Evolutionary conservation across 139 green algal species (phyloP).

Genomic region (Chlamydomonas asymmetrica): DNA sequence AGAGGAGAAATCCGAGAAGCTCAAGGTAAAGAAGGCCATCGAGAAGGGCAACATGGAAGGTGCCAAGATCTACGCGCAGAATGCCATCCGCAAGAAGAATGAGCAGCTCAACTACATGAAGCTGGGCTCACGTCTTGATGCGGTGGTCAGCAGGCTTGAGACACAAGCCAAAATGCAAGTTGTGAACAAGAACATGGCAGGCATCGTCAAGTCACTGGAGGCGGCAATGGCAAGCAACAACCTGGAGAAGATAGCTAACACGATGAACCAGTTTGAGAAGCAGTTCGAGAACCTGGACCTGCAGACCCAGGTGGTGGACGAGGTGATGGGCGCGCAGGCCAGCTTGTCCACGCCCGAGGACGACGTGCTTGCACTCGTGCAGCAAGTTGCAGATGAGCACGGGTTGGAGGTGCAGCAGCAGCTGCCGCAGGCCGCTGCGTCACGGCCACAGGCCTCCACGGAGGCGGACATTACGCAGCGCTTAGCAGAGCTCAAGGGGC

Average conservation of each 20-base stretch:
- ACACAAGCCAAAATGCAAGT: constrained; percentile 87
- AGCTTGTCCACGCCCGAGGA: constrained; percentile 91
- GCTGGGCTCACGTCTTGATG: constrained; percentile 88
- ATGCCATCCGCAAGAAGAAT: constrained; percentile 84
- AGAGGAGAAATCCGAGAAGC: constrained; percentile 92
- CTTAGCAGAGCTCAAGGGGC: constrained; percentile 72
- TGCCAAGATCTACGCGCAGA: constrained; percentile 73
- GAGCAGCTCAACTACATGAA: constrained; percentile 97
- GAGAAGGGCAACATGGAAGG: constrained; percentile 94
- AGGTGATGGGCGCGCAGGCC: constrained; percentile 88
- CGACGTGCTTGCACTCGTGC: constrained; percentile 89
- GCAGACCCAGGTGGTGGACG: constrained; percentile 87
- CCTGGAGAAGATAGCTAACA: constrained; percentile 85
- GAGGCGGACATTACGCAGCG: constrained; percentile 73
- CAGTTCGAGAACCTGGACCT: constrained; percentile 98
- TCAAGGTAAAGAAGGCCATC: constrained; percentile 97
- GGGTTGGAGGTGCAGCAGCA: constrained; percentile 74
- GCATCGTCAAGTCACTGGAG: constrained; percentile 94
- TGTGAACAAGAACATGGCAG: constrained; percentile 87
- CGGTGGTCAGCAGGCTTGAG: constrained; percentile 88
- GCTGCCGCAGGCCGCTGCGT: constrained; percentile 60
- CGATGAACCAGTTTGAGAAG: constrained; percentile 95
- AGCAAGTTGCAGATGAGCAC: constrained; percentile 89
- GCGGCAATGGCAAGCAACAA: constrained; percentile 85
- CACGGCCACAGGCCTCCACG: constrained; percentile 25